A percentile compares a stretch with the other conserved stretches of the same genome.
These are phyloP conservation scores for Hansenula sp. DNA, from an alignment of 1,139 yeast genomes.

Conservation along the genomic window DNA sequence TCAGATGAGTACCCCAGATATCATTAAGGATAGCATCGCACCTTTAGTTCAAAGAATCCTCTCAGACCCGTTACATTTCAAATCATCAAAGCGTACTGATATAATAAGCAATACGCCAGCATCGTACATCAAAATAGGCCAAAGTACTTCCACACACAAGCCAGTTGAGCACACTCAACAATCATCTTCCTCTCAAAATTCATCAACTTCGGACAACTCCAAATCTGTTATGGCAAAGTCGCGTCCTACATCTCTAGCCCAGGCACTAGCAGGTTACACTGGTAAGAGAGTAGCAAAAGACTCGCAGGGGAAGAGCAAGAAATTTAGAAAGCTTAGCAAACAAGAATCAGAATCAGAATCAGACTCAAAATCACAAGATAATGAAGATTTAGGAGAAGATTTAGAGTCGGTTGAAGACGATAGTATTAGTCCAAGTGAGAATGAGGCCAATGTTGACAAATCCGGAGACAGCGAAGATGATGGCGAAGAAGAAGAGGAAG, in stretches of 20 bases:
- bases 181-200: not conserved
- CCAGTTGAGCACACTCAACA: not conserved
- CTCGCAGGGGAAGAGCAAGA: conserved; percentile 22
- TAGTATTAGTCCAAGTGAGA: not conserved
- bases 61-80: conserved; percentile 56
- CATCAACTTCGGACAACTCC: not conserved
- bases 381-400: conserved; percentile 16
- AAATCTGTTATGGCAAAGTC: not conserved
- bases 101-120: conserved; percentile 26
- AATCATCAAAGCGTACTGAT: conserved; percentile 43
- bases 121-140: conserved; percentile 26
- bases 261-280: conserved; percentile 52
- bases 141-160: conserved; percentile 7
- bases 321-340: conserved; percentile 11
- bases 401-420: conserved; percentile 2
- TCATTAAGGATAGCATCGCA: conserved; percentile 23
- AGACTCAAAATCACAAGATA: not conserved
- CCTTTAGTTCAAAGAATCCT: conserved; percentile 55
- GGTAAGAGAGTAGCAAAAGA: conserved; percentile 41
- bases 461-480: conserved; percentile 13
- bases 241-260: conserved; percentile 45
- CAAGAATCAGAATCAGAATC: not conserved
- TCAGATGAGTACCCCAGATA: conserved; percentile 19
- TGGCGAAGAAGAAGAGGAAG: conserved; percentile 6
- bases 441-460: conserved; percentile 4